A percentile compares a stretch with the other conserved stretches of the same genome.
Conservation (phyloP, 371 early-diverging fungal species). For the Haplosporangium sp. region DNA sequence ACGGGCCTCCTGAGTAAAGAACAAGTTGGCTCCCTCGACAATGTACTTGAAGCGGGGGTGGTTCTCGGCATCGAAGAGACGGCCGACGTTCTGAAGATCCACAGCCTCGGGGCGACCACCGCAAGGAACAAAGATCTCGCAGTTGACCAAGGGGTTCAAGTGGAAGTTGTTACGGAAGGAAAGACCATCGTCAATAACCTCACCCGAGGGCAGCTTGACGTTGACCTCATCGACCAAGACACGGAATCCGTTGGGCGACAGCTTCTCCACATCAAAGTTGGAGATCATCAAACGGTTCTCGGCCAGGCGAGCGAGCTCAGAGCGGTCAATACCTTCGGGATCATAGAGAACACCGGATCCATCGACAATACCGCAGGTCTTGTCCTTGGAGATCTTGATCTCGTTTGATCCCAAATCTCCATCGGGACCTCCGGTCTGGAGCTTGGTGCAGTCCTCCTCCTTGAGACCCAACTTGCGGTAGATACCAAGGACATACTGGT, state of each 20-base stretch:
- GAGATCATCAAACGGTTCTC: constrained; percentile 86
- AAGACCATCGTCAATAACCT: constrained; percentile 89
- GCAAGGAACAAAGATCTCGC: constrained; percentile 96
- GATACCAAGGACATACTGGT: constrained; percentile 98
- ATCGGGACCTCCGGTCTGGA: constrained; percentile 99
- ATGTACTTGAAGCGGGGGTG: constrained; percentile 96
- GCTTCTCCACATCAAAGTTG: constrained; percentile 87
- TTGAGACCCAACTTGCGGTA: constrained; percentile 89
- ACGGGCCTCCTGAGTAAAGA: constrained; percentile 99
- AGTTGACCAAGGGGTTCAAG: constrained; percentile 80
- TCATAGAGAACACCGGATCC: constrained; percentile 97
- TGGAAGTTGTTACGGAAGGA: constrained; percentile 98
- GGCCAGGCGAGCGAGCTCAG: constrained; percentile 89
- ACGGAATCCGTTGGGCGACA: constrained; percentile 91
- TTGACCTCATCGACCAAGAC: constrained; percentile 94
- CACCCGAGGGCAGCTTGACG: constrained; percentile 89
- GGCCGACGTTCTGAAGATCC: constrained; percentile 90
- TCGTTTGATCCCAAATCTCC: constrained; percentile 99
- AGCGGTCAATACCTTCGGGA: constrained; percentile 90
- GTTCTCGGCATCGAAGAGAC: constrained; percentile 82
- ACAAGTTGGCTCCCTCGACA: constrained; percentile 98
- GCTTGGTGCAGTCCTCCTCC: constrained; percentile 83
- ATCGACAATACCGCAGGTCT: constrained; percentile 95
- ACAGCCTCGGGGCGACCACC: constrained; percentile 98
- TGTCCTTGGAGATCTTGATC: constrained; percentile 97